A percentile compares a stretch with the other conserved stretches of the same genome.
These are phyloP conservation scores for Fraxinus excelsior DNA, from an alignment of 257 asterid genomes.

Conservation along the genomic window DNA sequence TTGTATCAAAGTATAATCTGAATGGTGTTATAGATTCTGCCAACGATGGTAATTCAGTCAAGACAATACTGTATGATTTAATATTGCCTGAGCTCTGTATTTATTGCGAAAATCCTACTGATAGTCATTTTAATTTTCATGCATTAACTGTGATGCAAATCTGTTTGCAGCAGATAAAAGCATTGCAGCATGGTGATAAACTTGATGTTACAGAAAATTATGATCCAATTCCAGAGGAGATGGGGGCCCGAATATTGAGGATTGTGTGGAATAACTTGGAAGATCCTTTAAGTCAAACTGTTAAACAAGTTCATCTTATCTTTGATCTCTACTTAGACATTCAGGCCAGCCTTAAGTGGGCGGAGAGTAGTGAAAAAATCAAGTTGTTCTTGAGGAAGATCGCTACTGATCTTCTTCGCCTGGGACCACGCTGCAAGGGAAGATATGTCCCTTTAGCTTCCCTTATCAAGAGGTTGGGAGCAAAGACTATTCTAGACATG, in stretches of 20 bases:
- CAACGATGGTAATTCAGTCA: constrained; percentile 33
- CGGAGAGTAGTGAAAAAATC: constrained; percentile 59
- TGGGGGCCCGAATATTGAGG: constrained; percentile 69
- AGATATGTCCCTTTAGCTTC: constrained; percentile 85
- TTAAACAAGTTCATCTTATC: constrained; percentile 90
- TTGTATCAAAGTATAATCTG: constrained; percentile 33
- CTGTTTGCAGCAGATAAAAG: constrained; percentile 93
- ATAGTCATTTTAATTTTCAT: constrained; percentile 90
- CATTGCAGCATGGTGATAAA: constrained; percentile 50
- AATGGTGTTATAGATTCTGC: constrained; percentile 28
- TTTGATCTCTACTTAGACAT: constrained; percentile 89
- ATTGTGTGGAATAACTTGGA: constrained; percentile 94
- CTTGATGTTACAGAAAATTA: constrained; percentile 36
- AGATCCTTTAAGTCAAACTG: constrained; percentile 96
- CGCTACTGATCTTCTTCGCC: constrained; percentile 71
- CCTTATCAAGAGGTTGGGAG: constrained; percentile 85
- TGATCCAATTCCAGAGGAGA: constrained; percentile 68
- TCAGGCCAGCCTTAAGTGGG: constrained; percentile 64
- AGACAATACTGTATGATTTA: constrained; percentile 79
- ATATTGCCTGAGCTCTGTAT: constrained; percentile 86
- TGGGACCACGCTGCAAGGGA: constrained; percentile 97
- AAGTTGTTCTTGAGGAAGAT: constrained; percentile 67
- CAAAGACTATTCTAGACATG: constrained; percentile 68
- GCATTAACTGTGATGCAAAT: constrained; percentile 92
- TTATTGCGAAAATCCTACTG: constrained; percentile 78